Base-by-base conservation (phyloP, 805 yeast genomes). In the Saturnispora sekii region DNA sequence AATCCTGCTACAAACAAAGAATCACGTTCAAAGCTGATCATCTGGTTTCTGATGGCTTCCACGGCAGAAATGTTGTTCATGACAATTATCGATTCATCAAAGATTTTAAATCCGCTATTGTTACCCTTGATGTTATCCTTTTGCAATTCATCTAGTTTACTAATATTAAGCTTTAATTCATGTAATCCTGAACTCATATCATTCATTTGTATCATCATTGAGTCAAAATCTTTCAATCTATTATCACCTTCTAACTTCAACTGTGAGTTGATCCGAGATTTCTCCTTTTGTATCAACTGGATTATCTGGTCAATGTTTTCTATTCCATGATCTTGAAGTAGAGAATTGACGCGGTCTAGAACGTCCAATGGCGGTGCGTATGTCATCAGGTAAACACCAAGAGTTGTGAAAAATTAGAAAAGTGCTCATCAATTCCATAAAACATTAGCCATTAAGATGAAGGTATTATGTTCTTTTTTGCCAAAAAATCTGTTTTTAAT, bases 11-110 rank as follows among this genome's bases (percentile, higher is more conserved):
- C 64, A 10, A 66, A 61, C 12, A 67, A 66, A 18, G 81, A 61
- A 35, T 76, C 70, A 8, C 68, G 62, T 30, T 73, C 69, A 62
- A 83, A 76, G 16, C 73, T 65, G 18, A 73, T 62, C 48, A 89
- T 81, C 48, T 76, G 82, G 34, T 72, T 68, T 48, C 80, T 79
- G 29, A 88, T 76, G 51, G 69, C 65, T 35, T 79, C 77, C 8
- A 86, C 84, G 53, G 79, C 81, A 40, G 72, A 75, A 59, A 90
- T 79, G 52, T 81, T 82, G 51, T 81, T 83, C 59, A 84, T 80
- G 4, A 83, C 73, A 21, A 68, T 68, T 0, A 94, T 77, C 48
- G 87, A 76, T 48, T 73, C 70, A 57, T 77, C 75, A 40, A 89
- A 80, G 33, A 82, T 68, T 40, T 77, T 82, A 60, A 85, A 88